Evolutionary conservation across 345 rosid species (phyloP), one percentile per base, ranked within the genome.

Genomic region (Nasturtium officinale): DNA sequence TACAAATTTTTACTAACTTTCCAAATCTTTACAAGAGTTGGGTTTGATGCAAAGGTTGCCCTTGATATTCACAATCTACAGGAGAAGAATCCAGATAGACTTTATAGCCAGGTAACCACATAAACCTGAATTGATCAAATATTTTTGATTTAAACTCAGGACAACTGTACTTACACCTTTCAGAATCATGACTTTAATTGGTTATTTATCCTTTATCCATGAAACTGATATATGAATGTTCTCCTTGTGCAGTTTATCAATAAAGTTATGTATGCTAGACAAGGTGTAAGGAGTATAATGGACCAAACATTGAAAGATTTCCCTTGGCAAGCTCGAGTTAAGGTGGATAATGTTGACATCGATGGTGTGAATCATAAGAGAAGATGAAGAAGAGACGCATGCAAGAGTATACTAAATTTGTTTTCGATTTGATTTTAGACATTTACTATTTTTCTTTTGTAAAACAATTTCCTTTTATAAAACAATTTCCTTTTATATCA

Each of bases 31-130:
- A 61, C 81, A 90, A 96, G 96, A 60, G 76, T 88, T 61, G 98
- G 96, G 7, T 92, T 91, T 81, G 98, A 92, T 82, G 98, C 98
- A 5, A 90, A 88, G 89, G 92, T 92, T 26, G 96, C 96, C 61
- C 78, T 88, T 74, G 96, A 92, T 68, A 90, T 90, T 73, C 96
- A 90, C 82, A 85, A 86, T 71, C 77, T 87, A 65, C 85, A 92
- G 47, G 95, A 90, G 81, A 92, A 88, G 80, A 88, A 90, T 76
- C 96, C 91, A 16, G 96, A 92, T 60, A 87, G 85, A 76, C 90
- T 88, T 65, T 87, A 87, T 71, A 90, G 83, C 74, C 96, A 90
- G 92, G 92, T 88, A 63, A 61, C 75, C 10, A 58, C 65, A 59
- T 52, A 63, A 30, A 71, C 48, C 32, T 38, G 15, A 38, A 51